Conservation (phyloP, 306 rosid genomes). For the Glycine tomentella region DNA sequence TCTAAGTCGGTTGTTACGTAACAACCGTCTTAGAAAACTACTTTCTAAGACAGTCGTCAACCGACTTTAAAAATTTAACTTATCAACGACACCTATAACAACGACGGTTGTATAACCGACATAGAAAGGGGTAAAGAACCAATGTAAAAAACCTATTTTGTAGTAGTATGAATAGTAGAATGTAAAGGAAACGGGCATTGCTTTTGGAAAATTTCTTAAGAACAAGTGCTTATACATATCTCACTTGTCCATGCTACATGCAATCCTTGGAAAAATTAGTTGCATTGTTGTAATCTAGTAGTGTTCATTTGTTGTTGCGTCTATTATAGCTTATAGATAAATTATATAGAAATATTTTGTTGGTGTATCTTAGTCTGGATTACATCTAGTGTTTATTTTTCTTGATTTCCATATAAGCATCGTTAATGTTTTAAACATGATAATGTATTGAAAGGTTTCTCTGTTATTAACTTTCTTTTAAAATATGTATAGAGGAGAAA, state of each 20-base stretch:
- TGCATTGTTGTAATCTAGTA: conserved; percentile 23
- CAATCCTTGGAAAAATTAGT: not conserved
- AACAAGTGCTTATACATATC: conserved; percentile 61
- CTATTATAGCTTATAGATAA: not conserved
- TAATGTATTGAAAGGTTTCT: not conserved
- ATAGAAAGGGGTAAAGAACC: too few species aligned
- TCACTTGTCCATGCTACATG: not conserved
- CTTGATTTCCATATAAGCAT: not conserved
- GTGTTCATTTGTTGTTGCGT: not conserved
- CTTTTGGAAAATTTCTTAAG: conserved; percentile 16
- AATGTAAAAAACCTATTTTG: too few species aligned
- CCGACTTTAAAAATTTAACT: too few species aligned
- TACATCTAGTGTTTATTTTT: conserved; percentile 19
- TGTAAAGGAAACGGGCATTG: too few species aligned
- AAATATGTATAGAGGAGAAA: conserved; percentile 25
- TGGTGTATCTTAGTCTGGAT: conserved; percentile 33
- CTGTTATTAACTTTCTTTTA: conserved; percentile 15
- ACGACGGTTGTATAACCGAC: too few species aligned
- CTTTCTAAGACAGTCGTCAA: too few species aligned
- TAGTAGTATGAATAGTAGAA: too few species aligned
- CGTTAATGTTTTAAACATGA: not conserved
- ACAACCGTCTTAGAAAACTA: too few species aligned
- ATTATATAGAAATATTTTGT: conserved; percentile 8
- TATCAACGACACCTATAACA: too few species aligned
- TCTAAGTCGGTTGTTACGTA: too few species aligned